phyloP scores from a whole-genome alignment of 2,329 filamentous ascomycete genomes.

The Diaporthe eres region DNA sequence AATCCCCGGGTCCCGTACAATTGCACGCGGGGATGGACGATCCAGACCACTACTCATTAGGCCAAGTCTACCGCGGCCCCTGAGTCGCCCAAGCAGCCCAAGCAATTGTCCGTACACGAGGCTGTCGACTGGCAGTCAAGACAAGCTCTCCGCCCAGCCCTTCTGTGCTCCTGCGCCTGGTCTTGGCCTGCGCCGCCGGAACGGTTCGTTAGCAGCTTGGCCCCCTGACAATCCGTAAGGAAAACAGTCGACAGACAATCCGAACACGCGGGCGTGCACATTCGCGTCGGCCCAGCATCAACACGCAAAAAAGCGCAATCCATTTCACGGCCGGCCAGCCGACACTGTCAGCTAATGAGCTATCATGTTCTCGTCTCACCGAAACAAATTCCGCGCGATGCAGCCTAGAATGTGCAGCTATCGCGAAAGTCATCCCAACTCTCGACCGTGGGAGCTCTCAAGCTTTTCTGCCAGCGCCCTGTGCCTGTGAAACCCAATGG shows the following conservation, averaged over 20 bases:
- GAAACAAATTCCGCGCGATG: background rate
- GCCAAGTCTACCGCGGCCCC: background rate
- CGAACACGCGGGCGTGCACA: background rate
- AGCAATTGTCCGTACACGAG: background rate
- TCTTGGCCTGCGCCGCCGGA: conserved; percentile 13
- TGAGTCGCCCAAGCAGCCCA: conserved; percentile 14
- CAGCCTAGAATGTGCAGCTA: conserved; percentile 18
- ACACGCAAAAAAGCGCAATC: background rate
- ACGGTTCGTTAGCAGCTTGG: background rate
- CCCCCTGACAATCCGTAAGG: background rate
- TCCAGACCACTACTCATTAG: conserved; percentile 13
- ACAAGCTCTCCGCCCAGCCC: conserved; percentile 29
- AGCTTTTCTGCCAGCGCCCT: conserved; percentile 25
- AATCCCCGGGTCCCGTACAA: conserved; percentile 11
- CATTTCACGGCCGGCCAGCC: background rate
- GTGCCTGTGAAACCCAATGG: conserved; percentile 33
- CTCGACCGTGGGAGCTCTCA: conserved; percentile 10
- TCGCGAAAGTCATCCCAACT: conserved; percentile 30
- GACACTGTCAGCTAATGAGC: background rate
- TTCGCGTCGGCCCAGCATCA: background rate
- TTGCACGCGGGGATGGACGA: conserved; percentile 9
- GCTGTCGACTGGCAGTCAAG: background rate
- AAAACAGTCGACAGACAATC: background rate
- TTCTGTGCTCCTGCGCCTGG: conserved; percentile 10
- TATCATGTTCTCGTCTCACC: background rate